Evolutionary conservation across 2,329 filamentous ascomycete genomes (phyloP), one percentile per base, ranked within the genome.

Genomic region (Aspergillus brasiliensis): DNA sequence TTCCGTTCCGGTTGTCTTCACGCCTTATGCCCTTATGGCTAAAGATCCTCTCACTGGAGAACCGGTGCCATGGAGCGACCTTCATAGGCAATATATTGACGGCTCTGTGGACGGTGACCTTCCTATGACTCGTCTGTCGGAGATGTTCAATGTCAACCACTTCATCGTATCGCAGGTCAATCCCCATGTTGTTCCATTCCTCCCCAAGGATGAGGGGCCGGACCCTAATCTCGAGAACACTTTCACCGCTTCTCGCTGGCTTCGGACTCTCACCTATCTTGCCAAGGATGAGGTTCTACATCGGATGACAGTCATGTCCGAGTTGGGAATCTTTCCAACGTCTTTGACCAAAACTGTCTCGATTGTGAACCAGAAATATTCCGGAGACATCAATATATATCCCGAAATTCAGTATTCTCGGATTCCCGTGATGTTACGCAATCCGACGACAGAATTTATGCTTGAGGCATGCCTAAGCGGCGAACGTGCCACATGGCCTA

Each of bases 151-250:
- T 71, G 93, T 97, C 73, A 97, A 97, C 71, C 94, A 97, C 73
- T 97, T 97, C 72, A 97, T 98, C 66, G 94, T 97, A 17, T 97
- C 92, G 0, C 94, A 98, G 73, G 92, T 97, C 53, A 98, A 98
- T 69, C 94, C 94, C 0, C 94, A 98, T 69, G 91, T 97, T 8
- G 86, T 96, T 0, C 91, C 92, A 0, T 97, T 98, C 69, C 79
- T 97, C 15, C 82, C 86, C 15, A 90, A 88, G 65, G 91, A 96
- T 59, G 90, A 92, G 62, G 82, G 71, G 71, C 65, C 69, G 27
- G 67, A 61, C 17, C 62, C 58, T 38, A 61, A 69, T 57, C 69
- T 56, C 58, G 72, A 71, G 8, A 70, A 76, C 74, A 28, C 65
- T 67, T 27, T 69, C 67, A 17, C 65, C 73, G 11, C 72, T n/a